A percentile compares a stretch with the other conserved stretches of the same genome.
These are phyloP conservation scores for Kitagawia praeruptora DNA, from an alignment of 129 eudicot species.

Conservation along the genomic window DNA sequence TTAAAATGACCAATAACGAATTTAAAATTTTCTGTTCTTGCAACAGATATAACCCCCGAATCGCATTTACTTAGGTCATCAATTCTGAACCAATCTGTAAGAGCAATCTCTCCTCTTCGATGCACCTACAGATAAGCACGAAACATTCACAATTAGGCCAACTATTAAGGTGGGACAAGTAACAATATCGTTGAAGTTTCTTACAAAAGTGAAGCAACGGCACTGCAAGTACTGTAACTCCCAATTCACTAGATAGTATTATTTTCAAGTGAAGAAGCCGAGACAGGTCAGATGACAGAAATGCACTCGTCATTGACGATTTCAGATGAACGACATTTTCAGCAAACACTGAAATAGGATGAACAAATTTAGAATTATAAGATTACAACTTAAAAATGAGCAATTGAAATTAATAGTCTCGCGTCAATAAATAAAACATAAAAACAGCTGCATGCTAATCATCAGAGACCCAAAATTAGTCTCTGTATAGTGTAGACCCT, in stretches of 20 bases:
- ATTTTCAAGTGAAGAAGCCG: conserved; percentile 35
- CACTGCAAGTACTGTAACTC: conserved; percentile 51
- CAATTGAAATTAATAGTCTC: background rate
- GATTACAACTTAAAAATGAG: background rate
- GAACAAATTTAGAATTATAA: background rate
- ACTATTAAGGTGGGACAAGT: too few relatives aligned
- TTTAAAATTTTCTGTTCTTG: too few relatives aligned
- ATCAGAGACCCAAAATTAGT: too few relatives aligned
- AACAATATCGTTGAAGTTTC: too few relatives aligned
- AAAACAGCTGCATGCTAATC: conserved; percentile 63
- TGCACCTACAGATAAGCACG: too few relatives aligned
- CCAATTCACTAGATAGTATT: conserved; percentile 57
- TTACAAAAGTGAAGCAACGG: conserved; percentile 63
- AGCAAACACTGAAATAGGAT: conserved; percentile 48
- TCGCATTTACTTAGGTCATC: too few relatives aligned
- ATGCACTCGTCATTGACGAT: conserved; percentile 43
- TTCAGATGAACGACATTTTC: conserved; percentile 61
- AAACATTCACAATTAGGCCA: too few relatives aligned
- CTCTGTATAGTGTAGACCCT: too few relatives aligned
- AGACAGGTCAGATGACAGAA: conserved; percentile 43
- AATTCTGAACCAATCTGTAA: too few relatives aligned
- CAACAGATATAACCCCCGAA: too few relatives aligned
- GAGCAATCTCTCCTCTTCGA: too few relatives aligned
- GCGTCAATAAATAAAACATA: background rate
- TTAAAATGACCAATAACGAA: too few relatives aligned